phyloP scores from a whole-genome alignment of 129 eudicot species.

The Silybum marianum region DNA sequence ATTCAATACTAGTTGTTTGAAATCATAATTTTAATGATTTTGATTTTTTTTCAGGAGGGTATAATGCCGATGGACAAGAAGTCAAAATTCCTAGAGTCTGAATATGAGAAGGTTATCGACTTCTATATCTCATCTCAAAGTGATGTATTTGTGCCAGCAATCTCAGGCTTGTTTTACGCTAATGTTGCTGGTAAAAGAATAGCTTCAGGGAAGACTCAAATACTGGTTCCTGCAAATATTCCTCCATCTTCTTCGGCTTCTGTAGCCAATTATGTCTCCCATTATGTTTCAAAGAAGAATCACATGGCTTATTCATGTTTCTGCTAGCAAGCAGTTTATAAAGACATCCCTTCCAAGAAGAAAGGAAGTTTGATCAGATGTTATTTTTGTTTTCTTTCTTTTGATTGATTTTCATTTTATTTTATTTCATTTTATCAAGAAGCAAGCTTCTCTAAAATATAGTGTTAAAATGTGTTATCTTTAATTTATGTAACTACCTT shows the following conservation, averaged over 20 bases:
- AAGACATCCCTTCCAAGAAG: background rate
- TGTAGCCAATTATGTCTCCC: conserved; percentile 57
- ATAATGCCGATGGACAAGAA: conserved; percentile 84
- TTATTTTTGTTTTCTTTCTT: background rate
- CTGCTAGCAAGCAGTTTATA: conserved; percentile 25
- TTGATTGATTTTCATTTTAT: background rate
- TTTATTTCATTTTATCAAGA: background rate
- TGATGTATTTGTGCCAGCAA: conserved; percentile 90
- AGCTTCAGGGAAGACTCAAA: conserved; percentile 73
- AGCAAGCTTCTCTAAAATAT: conserved; percentile 16
- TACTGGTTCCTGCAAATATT: conserved; percentile 75
- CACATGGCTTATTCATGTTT: conserved; percentile 85
- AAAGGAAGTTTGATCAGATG: background rate
- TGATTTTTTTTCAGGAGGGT: conserved; percentile 58
- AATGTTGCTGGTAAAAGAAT: conserved; percentile 96
- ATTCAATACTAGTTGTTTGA: background rate
- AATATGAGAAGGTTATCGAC: conserved; percentile 80
- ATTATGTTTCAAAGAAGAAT: conserved; percentile 73
- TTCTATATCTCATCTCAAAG: conserved; percentile 77
- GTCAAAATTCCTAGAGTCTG: conserved; percentile 58
- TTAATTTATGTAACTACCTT: conserved; percentile 15
- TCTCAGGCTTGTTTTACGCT: conserved; percentile 90
- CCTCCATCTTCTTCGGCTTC: conserved; percentile 47
- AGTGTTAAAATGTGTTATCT: conserved; percentile 15
- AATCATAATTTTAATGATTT: background rate